phyloP scores from a whole-genome alignment of 176 grass and related monocot genomes.

The Oryza australiensis region DNA sequence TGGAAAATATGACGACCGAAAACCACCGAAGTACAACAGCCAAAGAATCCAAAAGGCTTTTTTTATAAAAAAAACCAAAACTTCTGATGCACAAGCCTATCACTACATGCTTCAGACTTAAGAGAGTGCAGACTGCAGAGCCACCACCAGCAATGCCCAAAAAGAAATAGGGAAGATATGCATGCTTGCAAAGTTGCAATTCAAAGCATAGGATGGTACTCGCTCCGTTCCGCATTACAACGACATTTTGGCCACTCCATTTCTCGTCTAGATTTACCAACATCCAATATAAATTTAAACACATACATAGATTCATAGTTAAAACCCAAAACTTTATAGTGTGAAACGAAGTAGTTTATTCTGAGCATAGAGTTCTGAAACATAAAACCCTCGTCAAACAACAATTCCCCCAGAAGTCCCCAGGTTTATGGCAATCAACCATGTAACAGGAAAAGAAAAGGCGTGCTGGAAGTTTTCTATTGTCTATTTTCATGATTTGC shows the following conservation, averaged over 20 bases:
- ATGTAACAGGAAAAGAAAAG: not conserved
- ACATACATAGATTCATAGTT: no score
- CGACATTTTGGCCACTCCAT: no score
- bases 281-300: no score
- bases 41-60: not conserved
- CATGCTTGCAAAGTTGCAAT: no score
- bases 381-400: not conserved
- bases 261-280: no score
- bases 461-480: not conserved
- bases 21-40: not conserved
- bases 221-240: no score
- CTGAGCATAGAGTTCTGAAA: not conserved
- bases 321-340: no score
- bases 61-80: not conserved
- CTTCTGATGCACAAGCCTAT: not conserved
- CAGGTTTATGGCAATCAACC: not conserved
- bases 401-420: not conserved
- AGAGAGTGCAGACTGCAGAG: not conserved
- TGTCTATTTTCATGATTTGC: not conserved
- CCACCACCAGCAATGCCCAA: not conserved
- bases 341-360: no score
- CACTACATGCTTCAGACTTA: not conserved
- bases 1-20: not conserved
- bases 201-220: not conserved
- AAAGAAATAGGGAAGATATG: not conserved